Evolutionary conservation across 192 early-diverging fungal genomes (phyloP), one percentile per base, ranked within the genome.

Genomic region (Linnemannia exigua): DNA sequence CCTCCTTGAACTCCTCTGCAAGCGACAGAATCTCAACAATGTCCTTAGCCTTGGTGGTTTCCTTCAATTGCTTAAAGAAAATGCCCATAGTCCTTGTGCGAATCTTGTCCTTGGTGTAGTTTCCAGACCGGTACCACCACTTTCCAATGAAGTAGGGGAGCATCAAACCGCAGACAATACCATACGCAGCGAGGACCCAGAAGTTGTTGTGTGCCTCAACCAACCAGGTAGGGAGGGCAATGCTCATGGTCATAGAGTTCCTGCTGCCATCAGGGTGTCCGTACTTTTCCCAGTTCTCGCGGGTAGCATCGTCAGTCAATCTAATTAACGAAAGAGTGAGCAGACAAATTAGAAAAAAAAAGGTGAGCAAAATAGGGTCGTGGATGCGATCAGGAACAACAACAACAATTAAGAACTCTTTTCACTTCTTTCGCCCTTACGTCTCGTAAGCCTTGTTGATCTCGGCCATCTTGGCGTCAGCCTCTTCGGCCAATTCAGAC

Each of bases 401-500:
- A 41, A 38, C 20, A 33, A 25, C 37, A 3, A 54, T 22, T 22
- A 7, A 2, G n/a, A 2, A n/a, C n/a, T 22, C 54, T 58, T 8
- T 1, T n/a, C 22, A 25, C 58, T 67, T 5, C 33, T n/a, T 14
- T 50, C 70, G 5, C 2, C 41, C 88, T 86, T 90, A 95, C 84
- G 97, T 96, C 92, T 98, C 97, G 87, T 97, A 95, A 17, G 98
- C 98, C 75, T 98, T 97, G 69, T 94, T 93, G 77, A 99, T 94
- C 67, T 99, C 95, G 31, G 95, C 92, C 89, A 94, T 98, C 88
- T 89, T 94, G 67, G 89, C 88, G 67, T 93, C 94, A 22, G 95
- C 94, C 80, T 93, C 90, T 63, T 93, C 92, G 87, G 93, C 92
- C 79, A 92, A 75, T 38, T 93, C 94, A 73, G 92, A 85, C 25